Conservation (phyloP, 116 monocot species). For the Iris pallida region DNA sequence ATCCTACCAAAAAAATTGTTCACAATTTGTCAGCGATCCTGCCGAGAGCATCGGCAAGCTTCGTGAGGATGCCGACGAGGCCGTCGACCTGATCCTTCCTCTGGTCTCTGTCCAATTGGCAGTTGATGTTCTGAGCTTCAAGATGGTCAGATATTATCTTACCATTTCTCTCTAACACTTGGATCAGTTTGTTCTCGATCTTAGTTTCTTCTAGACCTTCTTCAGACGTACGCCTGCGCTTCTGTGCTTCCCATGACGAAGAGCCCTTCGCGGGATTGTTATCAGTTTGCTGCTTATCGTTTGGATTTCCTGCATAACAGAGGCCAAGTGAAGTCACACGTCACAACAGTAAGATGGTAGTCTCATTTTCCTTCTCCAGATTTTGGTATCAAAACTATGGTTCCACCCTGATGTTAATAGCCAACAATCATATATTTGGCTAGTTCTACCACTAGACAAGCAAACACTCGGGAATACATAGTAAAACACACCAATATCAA, state of each 20-base stretch:
- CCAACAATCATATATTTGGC: no score
- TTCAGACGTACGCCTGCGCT: slow-evolving; percentile 22
- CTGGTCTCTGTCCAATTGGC: slow-evolving; percentile 80
- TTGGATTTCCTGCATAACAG: slow-evolving; percentile 24
- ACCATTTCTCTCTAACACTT: slow-evolving; percentile 50
- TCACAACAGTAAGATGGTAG: no score
- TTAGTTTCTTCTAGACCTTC: neutral
- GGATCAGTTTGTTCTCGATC: slow-evolving; percentile 38
- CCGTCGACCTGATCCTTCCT: slow-evolving; percentile 55
- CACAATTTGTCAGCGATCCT: slow-evolving; percentile 58
- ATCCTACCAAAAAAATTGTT: no score
- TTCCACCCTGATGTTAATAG: no score
- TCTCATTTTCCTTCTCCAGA: no score
- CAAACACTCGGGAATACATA: no score
- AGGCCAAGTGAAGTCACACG: no score
- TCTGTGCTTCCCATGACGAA: slow-evolving; percentile 31
- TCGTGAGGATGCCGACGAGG: slow-evolving; percentile 57
- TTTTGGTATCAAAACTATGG: no score
- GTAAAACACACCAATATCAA: no score
- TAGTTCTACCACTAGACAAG: no score
- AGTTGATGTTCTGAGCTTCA: slow-evolving; percentile 75
- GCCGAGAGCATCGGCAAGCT: slow-evolving; percentile 80
- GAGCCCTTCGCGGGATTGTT: slow-evolving; percentile 27
- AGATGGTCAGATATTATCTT: slow-evolving; percentile 31
- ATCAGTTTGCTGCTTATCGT: slow-evolving; percentile 28